phyloP scores from a whole-genome alignment of 345 rosid genomes.

The Passiflora organensis region DNA sequence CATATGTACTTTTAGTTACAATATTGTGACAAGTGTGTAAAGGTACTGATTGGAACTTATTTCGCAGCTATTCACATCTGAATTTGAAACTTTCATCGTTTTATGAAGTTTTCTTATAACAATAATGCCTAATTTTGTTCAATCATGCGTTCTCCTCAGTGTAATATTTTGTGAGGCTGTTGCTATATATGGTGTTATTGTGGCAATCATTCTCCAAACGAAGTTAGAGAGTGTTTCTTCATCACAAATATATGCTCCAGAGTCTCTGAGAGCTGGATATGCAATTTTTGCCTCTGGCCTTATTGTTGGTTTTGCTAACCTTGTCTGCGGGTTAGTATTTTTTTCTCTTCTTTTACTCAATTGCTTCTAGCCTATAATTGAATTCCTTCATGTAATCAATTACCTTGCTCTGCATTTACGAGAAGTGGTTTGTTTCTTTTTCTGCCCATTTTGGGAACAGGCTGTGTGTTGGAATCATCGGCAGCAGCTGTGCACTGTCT shows the following conservation, averaged over 20 bases:
- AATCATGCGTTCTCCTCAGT: constrained; percentile 34
- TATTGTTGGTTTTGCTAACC: constrained; percentile 97
- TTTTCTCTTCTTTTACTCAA: constrained; percentile 14
- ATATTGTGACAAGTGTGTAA: too few species aligned
- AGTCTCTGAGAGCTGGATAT: constrained; percentile 98
- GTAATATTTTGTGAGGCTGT: constrained; percentile 99
- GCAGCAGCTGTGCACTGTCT: constrained; percentile 96
- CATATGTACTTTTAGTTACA: too few species aligned
- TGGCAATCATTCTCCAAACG: constrained; percentile 94
- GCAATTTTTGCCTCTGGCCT: constrained; percentile 98
- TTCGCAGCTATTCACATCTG: too few species aligned
- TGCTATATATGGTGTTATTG: constrained; percentile 96
- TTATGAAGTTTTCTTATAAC: background rate
- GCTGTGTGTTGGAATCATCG: constrained; percentile 92
- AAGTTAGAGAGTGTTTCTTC: constrained; percentile 89
- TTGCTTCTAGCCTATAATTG: too few species aligned
- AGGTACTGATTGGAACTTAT: too few species aligned
- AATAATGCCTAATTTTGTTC: background rate
- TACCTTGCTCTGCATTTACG: too few species aligned
- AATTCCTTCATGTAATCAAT: too few species aligned
- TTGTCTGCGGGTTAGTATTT: constrained; percentile 80
- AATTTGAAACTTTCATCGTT: too few species aligned
- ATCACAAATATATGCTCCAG: constrained; percentile 66
- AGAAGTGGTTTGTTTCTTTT: too few species aligned
- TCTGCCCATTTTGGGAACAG: constrained; percentile 30